A percentile compares a stretch with the other conserved stretches of the same genome.
Evolutionary conservation across 495 filamentous ascomycete species (phyloP).

Genomic region (Opeltia flavorubescens): DNA sequence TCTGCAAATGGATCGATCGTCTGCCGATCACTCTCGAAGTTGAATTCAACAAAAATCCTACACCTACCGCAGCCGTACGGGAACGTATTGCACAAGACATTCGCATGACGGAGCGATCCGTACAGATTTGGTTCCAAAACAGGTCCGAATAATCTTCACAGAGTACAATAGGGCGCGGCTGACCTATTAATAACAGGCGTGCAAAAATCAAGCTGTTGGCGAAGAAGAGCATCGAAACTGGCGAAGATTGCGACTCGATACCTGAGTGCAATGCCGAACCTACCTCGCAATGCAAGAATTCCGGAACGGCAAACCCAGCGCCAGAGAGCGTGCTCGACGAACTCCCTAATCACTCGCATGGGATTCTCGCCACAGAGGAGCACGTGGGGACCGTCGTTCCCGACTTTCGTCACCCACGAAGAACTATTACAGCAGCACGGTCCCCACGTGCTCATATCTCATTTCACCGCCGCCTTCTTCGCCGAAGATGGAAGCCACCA

Average conservation of each 20-base stretch:
- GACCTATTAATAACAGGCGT: conserved; percentile 41
- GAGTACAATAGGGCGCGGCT: conserved; percentile 1
- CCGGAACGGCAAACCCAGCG: conserved; percentile 76
- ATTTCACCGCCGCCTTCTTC: too few species aligned
- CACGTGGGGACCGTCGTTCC: too few species aligned
- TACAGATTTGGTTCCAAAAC: conserved; percentile 99
- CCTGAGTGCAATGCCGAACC: conserved; percentile 95
- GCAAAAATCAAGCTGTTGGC: conserved; percentile 98
- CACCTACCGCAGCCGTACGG: conserved; percentile 79
- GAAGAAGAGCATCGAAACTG: conserved; percentile 96
- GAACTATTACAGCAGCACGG: too few species aligned
- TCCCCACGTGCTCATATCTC: too few species aligned
- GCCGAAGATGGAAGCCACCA: too few species aligned
- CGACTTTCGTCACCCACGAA: too few species aligned
- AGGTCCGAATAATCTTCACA: conserved; percentile 42
- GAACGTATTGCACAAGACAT: conserved; percentile 93
- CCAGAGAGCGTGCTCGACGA: too few species aligned
- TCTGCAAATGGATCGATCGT: too few species aligned
- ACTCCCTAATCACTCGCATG: too few species aligned
- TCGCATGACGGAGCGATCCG: conserved; percentile 98
- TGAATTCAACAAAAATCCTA: conserved; percentile 99
- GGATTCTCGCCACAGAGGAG: too few species aligned
- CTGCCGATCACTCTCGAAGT: conserved; percentile 81
- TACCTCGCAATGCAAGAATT: conserved; percentile 91
- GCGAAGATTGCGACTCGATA: conserved; percentile 89